Evolutionary conservation across 164 flowering plant species (phyloP).

Genomic region (Umbellularia californica): DNA sequence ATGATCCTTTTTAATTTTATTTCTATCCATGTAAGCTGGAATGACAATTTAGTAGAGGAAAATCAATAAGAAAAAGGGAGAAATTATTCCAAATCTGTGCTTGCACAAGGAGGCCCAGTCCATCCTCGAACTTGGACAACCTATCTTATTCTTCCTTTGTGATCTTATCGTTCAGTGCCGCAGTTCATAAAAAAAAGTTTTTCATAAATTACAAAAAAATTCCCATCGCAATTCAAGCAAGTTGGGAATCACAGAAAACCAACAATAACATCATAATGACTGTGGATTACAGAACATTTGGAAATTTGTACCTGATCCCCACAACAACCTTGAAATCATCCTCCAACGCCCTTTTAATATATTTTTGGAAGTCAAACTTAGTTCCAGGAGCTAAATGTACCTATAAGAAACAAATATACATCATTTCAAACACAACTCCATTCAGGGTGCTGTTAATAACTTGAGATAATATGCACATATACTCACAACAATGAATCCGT

Average conservation of each 20-base stretch:
- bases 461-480: background rate
- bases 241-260: background rate
- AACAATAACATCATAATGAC: no score
- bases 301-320: conserved; percentile 39
- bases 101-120: no score
- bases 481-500: conserved; percentile 70
- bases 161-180: background rate
- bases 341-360: conserved; percentile 64
- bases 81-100: no score
- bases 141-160: no score
- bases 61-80: no score
- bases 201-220: no score
- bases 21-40: no score
- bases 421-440: background rate
- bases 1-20: no score
- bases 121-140: background rate
- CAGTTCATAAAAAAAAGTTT: background rate
- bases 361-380: conserved; percentile 64
- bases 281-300: background rate
- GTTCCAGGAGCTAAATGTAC: conserved; percentile 55
- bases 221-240: background rate
- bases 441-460: background rate
- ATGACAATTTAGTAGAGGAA: no score
- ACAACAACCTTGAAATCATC: conserved; percentile 69
- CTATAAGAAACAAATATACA: conserved; percentile 27